Evolutionary conservation across 1,139 yeast genomes (phyloP).

Genomic region (Blastobotrys raffinosifermentans): DNA sequence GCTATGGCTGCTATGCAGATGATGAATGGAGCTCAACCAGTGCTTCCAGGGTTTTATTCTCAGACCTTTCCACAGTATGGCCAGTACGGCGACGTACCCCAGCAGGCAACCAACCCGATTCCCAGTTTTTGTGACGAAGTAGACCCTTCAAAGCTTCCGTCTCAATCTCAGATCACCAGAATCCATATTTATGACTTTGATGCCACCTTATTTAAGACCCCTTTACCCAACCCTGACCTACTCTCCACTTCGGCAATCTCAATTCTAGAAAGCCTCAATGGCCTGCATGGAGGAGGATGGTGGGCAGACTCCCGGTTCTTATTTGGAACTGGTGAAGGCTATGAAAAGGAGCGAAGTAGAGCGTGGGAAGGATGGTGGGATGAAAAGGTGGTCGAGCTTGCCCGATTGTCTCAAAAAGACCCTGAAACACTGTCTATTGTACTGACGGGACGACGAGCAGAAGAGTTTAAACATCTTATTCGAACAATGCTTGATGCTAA

Average conservation of each 20-base stretch:
- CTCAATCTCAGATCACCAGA: too few species aligned
- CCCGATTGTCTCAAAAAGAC: conserved; percentile 31
- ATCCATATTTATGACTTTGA: conserved; percentile 46
- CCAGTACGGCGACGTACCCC: too few species aligned
- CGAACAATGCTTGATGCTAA: conserved; percentile 27
- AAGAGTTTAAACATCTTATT: conserved; percentile 28
- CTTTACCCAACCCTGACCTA: conserved; percentile 39
- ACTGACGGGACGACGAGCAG: conserved; percentile 39
- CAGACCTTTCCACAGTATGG: too few species aligned
- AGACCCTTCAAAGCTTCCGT: too few species aligned
- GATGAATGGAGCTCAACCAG: too few species aligned
- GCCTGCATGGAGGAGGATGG: conserved; percentile 41
- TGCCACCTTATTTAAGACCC: conserved; percentile 42
- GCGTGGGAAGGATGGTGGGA: conserved; percentile 40
- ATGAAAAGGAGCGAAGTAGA: conserved; percentile 25
- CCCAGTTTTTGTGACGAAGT: too few species aligned
- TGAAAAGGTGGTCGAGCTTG: conserved; percentile 34
- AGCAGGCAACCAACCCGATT: too few species aligned
- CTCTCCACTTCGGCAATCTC: conserved; percentile 30
- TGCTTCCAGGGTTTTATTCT: too few species aligned
- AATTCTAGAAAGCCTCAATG: conserved; percentile 23
- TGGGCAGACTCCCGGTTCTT: conserved; percentile 39
- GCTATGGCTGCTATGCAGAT: too few species aligned
- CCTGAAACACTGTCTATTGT: conserved; percentile 35
- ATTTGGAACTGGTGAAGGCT: conserved; percentile 33